Percentiles rank a stretch among this genome's conserved stretches.
Evolutionary conservation across 75 land plant genomes (phyloP).

Genomic region (Selaginella moellendorffii): DNA sequence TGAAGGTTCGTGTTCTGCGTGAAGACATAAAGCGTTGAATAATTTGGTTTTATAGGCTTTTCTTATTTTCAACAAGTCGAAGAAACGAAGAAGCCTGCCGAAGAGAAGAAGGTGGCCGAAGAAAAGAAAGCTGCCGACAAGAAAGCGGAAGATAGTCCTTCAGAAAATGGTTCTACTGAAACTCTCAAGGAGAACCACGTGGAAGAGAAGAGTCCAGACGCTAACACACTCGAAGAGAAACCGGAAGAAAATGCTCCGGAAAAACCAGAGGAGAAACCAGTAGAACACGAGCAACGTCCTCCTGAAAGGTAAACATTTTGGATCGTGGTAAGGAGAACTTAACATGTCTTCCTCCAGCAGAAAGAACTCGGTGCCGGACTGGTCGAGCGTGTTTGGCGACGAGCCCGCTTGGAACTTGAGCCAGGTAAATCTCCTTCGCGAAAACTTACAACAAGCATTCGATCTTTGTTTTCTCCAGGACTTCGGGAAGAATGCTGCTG

Average conservation of each 20-base stretch:
- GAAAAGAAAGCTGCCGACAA: neutral
- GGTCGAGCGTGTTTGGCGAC: neutral
- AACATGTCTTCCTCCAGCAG: neutral
- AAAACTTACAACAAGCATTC: no score
- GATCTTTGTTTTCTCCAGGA: neutral
- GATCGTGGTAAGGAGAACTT: neutral
- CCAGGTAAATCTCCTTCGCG: neutral
- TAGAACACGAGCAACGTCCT: neutral
- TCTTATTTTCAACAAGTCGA: neutral
- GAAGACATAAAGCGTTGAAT: no score
- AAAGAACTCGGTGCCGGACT: no score
- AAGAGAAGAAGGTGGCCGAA: neutral
- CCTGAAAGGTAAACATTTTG: neutral
- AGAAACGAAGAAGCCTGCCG: neutral
- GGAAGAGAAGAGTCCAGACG: no score
- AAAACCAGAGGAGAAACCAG: neutral
- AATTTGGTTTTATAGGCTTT: no score
- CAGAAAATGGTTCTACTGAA: no score
- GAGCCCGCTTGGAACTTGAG: neutral
- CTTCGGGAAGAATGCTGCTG: neutral
- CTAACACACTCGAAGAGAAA: neutral
- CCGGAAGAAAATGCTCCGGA: neutral
- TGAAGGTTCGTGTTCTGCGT: slow-evolving; percentile 35
- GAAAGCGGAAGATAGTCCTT: neutral
- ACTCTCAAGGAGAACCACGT: no score